These are phyloP conservation scores for Chlorella vulgaris DNA, from an alignment of 139 green algal genomes.

Conservation along the genomic window DNA sequence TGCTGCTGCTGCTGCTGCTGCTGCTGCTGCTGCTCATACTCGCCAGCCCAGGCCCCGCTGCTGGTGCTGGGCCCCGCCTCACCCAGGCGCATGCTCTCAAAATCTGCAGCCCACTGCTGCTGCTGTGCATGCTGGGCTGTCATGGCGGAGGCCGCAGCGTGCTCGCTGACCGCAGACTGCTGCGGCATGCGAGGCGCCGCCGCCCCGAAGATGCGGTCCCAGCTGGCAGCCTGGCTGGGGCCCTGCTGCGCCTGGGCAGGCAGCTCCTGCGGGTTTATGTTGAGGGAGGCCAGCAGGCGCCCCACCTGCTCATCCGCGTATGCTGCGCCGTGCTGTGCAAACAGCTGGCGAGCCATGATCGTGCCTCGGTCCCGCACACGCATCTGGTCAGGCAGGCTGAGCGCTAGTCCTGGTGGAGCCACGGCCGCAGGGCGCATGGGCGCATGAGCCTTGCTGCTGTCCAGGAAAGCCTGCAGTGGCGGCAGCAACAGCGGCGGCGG, in stretches of 20 bases:
- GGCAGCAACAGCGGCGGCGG: too few species aligned
- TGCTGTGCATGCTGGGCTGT: conserved; percentile 5
- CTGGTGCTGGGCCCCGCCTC: neutral
- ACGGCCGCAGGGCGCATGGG: conserved; percentile 27
- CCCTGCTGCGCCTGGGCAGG: conserved; percentile 38
- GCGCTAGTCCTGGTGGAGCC: conserved; percentile 11
- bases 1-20: conserved; percentile 19
- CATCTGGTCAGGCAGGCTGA: conserved; percentile 53
- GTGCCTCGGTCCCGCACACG: conserved; percentile 78
- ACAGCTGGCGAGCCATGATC: conserved; percentile 86
- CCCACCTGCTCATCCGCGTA: conserved; percentile 68
- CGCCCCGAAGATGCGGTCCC: conserved; percentile 46
- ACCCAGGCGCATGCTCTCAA: conserved; percentile 29
- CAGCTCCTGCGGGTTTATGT: conserved; percentile 70
- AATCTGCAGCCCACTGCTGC: conserved; percentile 40
- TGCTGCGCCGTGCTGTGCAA: conserved; percentile 61
- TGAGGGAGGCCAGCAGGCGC: conserved; percentile 69
- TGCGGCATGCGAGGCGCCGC: conserved; percentile 5
- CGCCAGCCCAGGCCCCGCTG: conserved; percentile 57
- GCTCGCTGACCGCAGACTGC: neutral
- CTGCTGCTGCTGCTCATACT: conserved; percentile 46
- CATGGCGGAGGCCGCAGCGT: conserved; percentile 39
- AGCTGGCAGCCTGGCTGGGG: conserved; percentile 15
- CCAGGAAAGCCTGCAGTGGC: conserved; percentile 62
- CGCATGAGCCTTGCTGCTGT: conserved; percentile 57